Percentiles rank a stretch among this genome's conserved stretches.
Conservation (phyloP, 2,329 filamentous ascomycete species). For the Sporothrix brasiliensis region DNA sequence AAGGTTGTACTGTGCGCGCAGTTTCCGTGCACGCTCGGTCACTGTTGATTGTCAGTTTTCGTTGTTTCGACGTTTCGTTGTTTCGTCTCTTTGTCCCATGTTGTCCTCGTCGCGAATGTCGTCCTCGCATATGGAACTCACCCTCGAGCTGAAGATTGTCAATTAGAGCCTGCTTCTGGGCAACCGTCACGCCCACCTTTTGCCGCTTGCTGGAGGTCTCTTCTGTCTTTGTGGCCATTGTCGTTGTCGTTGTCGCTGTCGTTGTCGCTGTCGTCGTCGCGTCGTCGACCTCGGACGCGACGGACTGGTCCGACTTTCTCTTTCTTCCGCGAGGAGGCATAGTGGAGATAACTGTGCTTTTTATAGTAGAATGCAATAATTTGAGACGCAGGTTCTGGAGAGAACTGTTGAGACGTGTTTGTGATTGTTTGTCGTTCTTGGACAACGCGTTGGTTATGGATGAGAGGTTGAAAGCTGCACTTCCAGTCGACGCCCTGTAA, state of each 20-base stretch:
- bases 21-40: slow-evolving; percentile 81
- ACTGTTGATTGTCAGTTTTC: slow-evolving; percentile 56
- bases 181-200: slow-evolving; percentile 62
- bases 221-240: slow-evolving; percentile 45
- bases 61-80: too few species aligned
- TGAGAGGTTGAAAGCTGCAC: slow-evolving; percentile 9
- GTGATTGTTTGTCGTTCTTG: slow-evolving; percentile 18
- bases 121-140: slow-evolving; percentile 50
- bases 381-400: not conserved
- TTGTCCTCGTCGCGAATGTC: not conserved
- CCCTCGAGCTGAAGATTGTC: slow-evolving; percentile 89
- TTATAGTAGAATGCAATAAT: too few species aligned
- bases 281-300: slow-evolving; percentile 39
- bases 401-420: not conserved
- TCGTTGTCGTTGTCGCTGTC: slow-evolving; percentile 14
- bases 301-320: slow-evolving; percentile 49
- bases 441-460: slow-evolving; percentile 16
- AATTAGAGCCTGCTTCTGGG: slow-evolving; percentile 83
- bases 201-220: slow-evolving; percentile 66
- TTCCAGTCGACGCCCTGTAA: slow-evolving; percentile 1
- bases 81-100: not conserved
- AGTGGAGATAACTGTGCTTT: slow-evolving; percentile 34
- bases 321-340: slow-evolving; percentile 54
- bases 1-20: slow-evolving; percentile 84
- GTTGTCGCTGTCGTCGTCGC: slow-evolving; percentile 31